Evolutionary conservation across 805 yeast species (phyloP).

Genomic region (Candida takata): DNA sequence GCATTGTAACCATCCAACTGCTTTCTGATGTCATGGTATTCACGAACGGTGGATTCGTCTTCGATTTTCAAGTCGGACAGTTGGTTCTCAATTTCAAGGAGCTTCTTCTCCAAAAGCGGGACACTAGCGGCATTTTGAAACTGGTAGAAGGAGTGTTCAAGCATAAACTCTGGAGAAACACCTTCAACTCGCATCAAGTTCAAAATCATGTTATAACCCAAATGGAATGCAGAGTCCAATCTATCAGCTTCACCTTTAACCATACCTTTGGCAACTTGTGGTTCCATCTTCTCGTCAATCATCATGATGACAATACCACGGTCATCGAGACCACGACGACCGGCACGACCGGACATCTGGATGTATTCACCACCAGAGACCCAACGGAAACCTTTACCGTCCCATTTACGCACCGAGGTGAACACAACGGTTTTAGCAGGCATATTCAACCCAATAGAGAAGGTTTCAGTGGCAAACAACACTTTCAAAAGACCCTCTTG

Average conservation of each 20-base stretch:
- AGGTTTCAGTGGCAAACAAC: constrained; percentile 95
- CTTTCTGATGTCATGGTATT: constrained; percentile 73
- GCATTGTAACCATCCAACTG: constrained; percentile 64
- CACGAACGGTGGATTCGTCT: constrained; percentile 67
- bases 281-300: constrained; percentile 99
- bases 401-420: constrained; percentile 97
- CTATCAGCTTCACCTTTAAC: constrained; percentile 98
- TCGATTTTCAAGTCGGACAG: constrained; percentile 50
- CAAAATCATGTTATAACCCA: constrained; percentile 95
- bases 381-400: constrained; percentile 97
- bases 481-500: constrained; percentile 96
- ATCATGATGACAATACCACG: constrained; percentile 98
- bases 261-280: constrained; percentile 98
- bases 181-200: constrained; percentile 97
- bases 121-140: constrained; percentile 91
- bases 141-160: constrained; percentile 89
- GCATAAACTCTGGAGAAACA: constrained; percentile 95
- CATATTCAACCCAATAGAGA: constrained; percentile 97
- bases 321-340: constrained; percentile 98
- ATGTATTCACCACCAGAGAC: constrained; percentile 99
- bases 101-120: constrained; percentile 69
- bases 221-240: constrained; percentile 93
- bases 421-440: constrained; percentile 99
- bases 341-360: constrained; percentile 99
- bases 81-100: constrained; percentile 46